Evolutionary conservation across 352 stramenopile species (phyloP).

Genomic region (Peronospora belbahrii): DNA sequence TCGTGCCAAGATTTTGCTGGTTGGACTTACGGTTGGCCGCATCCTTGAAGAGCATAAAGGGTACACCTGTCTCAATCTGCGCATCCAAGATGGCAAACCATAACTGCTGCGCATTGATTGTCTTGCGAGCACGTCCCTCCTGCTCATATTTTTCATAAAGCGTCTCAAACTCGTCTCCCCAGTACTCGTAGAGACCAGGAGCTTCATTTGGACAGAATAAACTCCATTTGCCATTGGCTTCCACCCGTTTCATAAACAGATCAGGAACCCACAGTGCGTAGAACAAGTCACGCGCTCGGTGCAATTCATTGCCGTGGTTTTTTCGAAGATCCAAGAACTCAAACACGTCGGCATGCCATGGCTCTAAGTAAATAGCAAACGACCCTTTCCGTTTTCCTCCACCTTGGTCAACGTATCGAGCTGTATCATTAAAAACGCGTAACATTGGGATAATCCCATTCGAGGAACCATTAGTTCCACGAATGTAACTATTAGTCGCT

Average conservation of each 20-base stretch:
- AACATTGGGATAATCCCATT: conserved; percentile 99
- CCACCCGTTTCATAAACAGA: conserved; percentile 99
- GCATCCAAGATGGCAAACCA: conserved; percentile 98
- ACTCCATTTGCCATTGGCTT: conserved; percentile 94
- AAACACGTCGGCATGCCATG: conserved; percentile 98
- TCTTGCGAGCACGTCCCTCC: conserved; percentile 91
- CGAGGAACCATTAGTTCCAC: conserved; percentile 96
- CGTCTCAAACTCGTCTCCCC: conserved; percentile 92
- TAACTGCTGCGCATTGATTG: conserved; percentile 95
- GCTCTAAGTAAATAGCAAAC: conserved; percentile 98
- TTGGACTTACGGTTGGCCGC: conserved; percentile 98
- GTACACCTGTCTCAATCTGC: conserved; percentile 98
- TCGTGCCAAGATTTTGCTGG: conserved; percentile 99
- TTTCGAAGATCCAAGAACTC: conserved; percentile 97
- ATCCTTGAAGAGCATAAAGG: conserved; percentile 99
- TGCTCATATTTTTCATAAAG: conserved; percentile 95
- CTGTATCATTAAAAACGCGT: conserved; percentile 99
- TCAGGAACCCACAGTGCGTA: conserved; percentile 99
- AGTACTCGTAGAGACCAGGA: conserved; percentile 90
- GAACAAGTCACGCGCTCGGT: conserved; percentile 96
- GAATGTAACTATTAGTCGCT: conserved; percentile 95
- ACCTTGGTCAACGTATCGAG: conserved; percentile 98
- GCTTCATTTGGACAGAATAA: conserved; percentile 99
- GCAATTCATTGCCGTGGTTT: conserved; percentile 98
- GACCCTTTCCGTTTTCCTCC: conserved; percentile 96